These are phyloP conservation scores for Trichoderma erinaceum DNA, from an alignment of 495 filamentous ascomycete genomes.

Conservation along the genomic window DNA sequence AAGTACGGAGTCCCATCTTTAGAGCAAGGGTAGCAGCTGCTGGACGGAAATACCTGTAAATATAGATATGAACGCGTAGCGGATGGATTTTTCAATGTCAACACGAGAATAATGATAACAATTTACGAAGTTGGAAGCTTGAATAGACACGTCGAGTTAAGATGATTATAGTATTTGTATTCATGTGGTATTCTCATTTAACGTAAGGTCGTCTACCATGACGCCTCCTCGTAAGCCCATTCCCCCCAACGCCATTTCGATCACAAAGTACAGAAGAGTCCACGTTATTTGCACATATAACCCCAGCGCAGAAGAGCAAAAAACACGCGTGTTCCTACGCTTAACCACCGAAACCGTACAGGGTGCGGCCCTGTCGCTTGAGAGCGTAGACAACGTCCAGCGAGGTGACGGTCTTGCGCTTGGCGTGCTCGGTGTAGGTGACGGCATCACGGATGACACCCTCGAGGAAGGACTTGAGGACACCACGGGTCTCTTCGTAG, in stretches of 20 bases:
- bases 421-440: constrained; percentile 96
- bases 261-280: constrained; percentile 12
- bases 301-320: constrained; percentile 2
- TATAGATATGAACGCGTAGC: background rate
- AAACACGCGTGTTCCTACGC: constrained; percentile 19
- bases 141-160: background rate
- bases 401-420: constrained; percentile 95
- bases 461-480: constrained; percentile 99
- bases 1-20: constrained; percentile 81
- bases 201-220: constrained; percentile 15
- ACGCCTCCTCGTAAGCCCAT: constrained; percentile 15
- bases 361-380: constrained; percentile 91
- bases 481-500: constrained; percentile 99
- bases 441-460: constrained; percentile 98
- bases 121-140: background rate
- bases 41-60: constrained; percentile 83
- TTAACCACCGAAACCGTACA: constrained; percentile 99
- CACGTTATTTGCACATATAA: constrained; percentile 12
- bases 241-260: constrained; percentile 15
- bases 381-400: constrained; percentile 94
- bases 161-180: constrained; percentile 13
- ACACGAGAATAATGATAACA: background rate
- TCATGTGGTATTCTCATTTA: constrained; percentile 17
- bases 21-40: constrained; percentile 71
- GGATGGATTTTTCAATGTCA: background rate